Base-by-base conservation (phyloP, 331 rosid genomes). In the Rosa hybrid region DNA sequence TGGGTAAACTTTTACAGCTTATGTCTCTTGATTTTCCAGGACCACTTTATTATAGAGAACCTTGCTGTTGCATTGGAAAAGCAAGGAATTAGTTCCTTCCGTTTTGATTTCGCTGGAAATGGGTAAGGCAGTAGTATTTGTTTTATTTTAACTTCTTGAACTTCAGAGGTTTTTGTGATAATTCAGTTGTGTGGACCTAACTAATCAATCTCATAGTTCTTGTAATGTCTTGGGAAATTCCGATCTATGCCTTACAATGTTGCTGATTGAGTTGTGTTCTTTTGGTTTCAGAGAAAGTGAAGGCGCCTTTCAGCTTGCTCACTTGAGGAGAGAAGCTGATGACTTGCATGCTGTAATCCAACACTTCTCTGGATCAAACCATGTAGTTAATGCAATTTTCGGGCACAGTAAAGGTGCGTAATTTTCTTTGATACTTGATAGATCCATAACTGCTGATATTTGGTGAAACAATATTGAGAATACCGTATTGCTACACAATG, bases 71-170 rank as follows among this genome's bases (percentile, higher is more conserved):
- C 92, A 18, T 75, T 91, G 78, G 92, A 86, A 71, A 81, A 84
- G 9, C 88, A 84, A 71, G 88, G 86, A 80, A 85, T 90, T 39
- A 88, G 90, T 70, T 84, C 88, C 81, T 91, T 90, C 84, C 87
- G 90, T 39, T 91, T 93, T 71, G 94, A 93, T 78, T 93, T 90
- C 70, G 77, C 94, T 64, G 93, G 96, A 83, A 91, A 91, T 72
- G 97, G 97, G 97, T 91, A 81, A 25, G 68, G 16, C 16, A 12
- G 38, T 11, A 12, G 68, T 62, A 12, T 12, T 11, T 62, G 2
- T 23, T 4, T 10, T 11, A 57, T 57, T n/a, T 57, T 0, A 8
- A 21, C 25, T 7, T 56, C 14, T 57, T 21, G 13, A 57, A 57
- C 64, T 57, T 8, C 21, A 3, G 7, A n/a, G 30, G 30, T 57